phyloP scores from a whole-genome alignment of 768 basidiomycete genomes.

The Pulveroboletus sp. region DNA sequence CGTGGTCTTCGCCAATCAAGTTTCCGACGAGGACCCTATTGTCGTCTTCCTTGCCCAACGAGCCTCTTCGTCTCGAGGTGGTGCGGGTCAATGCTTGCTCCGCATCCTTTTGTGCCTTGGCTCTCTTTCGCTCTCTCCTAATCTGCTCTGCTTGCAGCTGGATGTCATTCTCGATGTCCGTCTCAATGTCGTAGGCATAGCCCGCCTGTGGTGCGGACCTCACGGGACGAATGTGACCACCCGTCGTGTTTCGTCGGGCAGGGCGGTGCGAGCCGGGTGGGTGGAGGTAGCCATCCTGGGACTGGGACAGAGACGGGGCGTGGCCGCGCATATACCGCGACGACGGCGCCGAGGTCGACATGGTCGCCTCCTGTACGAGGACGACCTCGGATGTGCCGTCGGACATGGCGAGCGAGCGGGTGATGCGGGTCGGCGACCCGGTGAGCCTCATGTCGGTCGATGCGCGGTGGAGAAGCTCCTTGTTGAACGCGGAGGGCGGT shows the following conservation, averaged over 20 bases:
- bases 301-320: conserved; percentile 22
- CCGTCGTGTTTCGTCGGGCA: conserved; percentile 69
- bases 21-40: conserved; percentile 81
- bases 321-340: conserved; percentile 18
- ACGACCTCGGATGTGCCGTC: conserved; percentile 22
- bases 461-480: conserved; percentile 40
- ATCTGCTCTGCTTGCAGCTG: conserved; percentile 88
- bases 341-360: conserved; percentile 19
- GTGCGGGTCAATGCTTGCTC: conserved; percentile 52
- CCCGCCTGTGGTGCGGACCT: conserved; percentile 33
- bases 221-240: conserved; percentile 39
- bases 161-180: conserved; percentile 56
- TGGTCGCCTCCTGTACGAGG: conserved; percentile 16
- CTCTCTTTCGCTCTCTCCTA: conserved; percentile 76
- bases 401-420: conserved; percentile 8
- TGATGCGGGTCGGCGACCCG: conserved; percentile 16
- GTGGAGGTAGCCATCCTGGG: conserved; percentile 49
- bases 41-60: conserved; percentile 38
- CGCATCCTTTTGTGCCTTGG: conserved; percentile 60
- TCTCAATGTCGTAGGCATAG: conserved; percentile 36
- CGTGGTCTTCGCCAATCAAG: conserved; percentile 96
- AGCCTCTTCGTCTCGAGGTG: conserved; percentile 22
- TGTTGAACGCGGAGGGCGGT: conserved; percentile 20
- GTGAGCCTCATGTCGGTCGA: conserved; percentile 49
- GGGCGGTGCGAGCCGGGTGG: conserved; percentile 47